Evolutionary conservation across 495 filamentous ascomycete genomes (phyloP), one percentile per base, ranked within the genome.

Genomic region (Xylaria venustula): DNA sequence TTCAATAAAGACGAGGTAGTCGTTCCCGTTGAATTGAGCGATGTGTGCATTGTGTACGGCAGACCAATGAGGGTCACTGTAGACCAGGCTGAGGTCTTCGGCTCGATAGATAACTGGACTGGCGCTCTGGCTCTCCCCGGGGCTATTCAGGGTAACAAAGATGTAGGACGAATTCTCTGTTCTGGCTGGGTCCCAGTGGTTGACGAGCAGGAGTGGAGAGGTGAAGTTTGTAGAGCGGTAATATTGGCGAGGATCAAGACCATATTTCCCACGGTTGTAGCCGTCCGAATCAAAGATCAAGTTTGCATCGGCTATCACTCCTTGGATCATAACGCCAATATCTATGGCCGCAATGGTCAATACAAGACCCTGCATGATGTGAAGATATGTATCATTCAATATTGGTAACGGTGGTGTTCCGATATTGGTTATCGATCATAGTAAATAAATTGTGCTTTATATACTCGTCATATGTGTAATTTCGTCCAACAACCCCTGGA

Each of bases 21-120:
- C 49, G 2, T 26, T 41, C 9, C 56, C 56, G 1, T 58, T 50
- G 36, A 41, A 42, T 19, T n/a, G 49, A 3, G 49, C 36, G 22
- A 53, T 12, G 22, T 54, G 50, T 14, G 48, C 40, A 54, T 59
- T 15, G 49, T 49, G 49, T 19, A 22, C 55, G 14, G 41, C 28
- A 1, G 55, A 37, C 49, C 62, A 61, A 4, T 14, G 62, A 20
- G 48, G 57, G 3, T 51, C 50, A 23, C 51, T 60, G 25, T 65
- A 65, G 0, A 65, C 63, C 14, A 65, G 52, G 34, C 58, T 65
- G 25, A 65, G 63, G 23, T 65, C 63, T 17, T 65, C 51, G 40
- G 58, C 52, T 26, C 57, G 44, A 42, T 62, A 49, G 17, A 65
- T 65, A n/a, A 65, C 28, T 7, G 63, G 63, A 4, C 58, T 58